A percentile compares a stretch with the other conserved stretches of the same genome.
These are phyloP conservation scores for Cladosporium sp. DNA, from an alignment of 2,329 filamentous ascomycete species.

Conservation along the genomic window DNA sequence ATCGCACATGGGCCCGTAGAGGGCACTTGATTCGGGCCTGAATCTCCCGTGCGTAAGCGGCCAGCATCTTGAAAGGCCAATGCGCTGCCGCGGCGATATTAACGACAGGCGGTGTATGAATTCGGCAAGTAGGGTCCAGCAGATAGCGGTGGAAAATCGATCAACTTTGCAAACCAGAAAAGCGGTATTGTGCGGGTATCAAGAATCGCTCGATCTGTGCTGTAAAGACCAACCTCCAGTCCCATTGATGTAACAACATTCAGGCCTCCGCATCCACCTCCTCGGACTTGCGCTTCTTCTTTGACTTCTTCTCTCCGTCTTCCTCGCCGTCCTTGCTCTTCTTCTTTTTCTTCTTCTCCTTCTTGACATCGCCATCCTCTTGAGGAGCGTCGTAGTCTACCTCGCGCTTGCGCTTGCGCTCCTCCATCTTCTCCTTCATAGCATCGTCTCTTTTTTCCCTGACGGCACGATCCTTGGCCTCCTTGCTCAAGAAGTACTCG, in stretches of 20 bases:
- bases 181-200: constrained; percentile 5
- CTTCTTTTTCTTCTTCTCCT: constrained; percentile 41
- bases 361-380: constrained; percentile 60
- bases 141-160: neutral
- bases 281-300: constrained; percentile 17
- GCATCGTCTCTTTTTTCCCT: constrained; percentile 80
- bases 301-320: constrained; percentile 10
- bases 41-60: neutral
- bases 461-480: constrained; percentile 81
- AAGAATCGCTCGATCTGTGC: constrained; percentile 7
- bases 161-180: neutral
- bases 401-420: constrained; percentile 81
- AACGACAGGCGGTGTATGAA: neutral
- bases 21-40: neutral
- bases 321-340: constrained; percentile 52
- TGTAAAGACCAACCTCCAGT: neutral
- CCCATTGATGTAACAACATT: neutral
- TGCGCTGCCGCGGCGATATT: neutral
- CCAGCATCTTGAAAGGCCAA: neutral
- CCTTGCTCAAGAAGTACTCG: constrained; percentile 93
- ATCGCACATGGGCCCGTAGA: neutral
- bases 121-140: neutral
- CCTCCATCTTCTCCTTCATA: constrained; percentile 83
- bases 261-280: constrained; percentile 10
- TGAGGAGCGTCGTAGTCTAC: constrained; percentile 85